Percentiles rank a stretch among this genome's conserved stretches.
These are phyloP conservation scores for Thelonectria blattea DNA, from an alignment of 2,329 filamentous ascomycete genomes.

Conservation along the genomic window DNA sequence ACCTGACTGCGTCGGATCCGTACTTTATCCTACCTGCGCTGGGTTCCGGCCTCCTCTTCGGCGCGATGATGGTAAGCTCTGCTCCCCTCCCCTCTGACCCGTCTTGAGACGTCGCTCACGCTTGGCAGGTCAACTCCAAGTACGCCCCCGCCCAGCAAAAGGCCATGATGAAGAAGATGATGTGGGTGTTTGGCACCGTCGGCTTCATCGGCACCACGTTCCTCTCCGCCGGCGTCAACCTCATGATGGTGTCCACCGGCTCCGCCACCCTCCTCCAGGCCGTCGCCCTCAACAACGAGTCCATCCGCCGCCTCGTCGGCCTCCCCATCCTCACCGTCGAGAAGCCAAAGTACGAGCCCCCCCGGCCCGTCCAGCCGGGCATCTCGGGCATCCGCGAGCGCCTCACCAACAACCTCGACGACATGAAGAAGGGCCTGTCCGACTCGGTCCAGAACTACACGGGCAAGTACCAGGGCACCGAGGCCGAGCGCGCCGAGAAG, in stretches of 20 bases:
- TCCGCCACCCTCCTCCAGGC: slow-evolving; percentile 46
- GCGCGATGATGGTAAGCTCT: slow-evolving; percentile 61
- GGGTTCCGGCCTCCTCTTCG: slow-evolving; percentile 62
- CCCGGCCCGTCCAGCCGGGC: slow-evolving; percentile 36
- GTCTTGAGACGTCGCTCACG: not conserved
- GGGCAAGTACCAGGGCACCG: slow-evolving; percentile 41
- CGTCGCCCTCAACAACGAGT: slow-evolving; percentile 45
- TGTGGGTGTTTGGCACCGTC: slow-evolving; percentile 50
- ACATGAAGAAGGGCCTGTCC: slow-evolving; percentile 47
- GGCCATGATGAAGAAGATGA: slow-evolving; percentile 50
- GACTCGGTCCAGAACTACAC: slow-evolving; percentile 44
- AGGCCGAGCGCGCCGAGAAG: slow-evolving; percentile 44
- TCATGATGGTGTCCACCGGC: slow-evolving; percentile 53
- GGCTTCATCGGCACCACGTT: slow-evolving; percentile 54
- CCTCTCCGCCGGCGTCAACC: slow-evolving; percentile 56
- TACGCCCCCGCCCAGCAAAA: slow-evolving; percentile 42
- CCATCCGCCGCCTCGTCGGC: slow-evolving; percentile 46
- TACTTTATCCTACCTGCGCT: slow-evolving; percentile 73
- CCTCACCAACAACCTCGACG: slow-evolving; percentile 42
- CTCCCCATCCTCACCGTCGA: slow-evolving; percentile 45
- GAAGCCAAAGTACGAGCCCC: slow-evolving; percentile 44
- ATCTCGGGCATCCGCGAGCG: slow-evolving; percentile 40
- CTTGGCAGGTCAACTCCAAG: slow-evolving; percentile 44
- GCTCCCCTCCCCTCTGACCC: not conserved
- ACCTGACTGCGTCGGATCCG: slow-evolving; percentile 80